Conservation (phyloP, 169 alveolate genomes). For the Plasmodium cynomolgi region DNA sequence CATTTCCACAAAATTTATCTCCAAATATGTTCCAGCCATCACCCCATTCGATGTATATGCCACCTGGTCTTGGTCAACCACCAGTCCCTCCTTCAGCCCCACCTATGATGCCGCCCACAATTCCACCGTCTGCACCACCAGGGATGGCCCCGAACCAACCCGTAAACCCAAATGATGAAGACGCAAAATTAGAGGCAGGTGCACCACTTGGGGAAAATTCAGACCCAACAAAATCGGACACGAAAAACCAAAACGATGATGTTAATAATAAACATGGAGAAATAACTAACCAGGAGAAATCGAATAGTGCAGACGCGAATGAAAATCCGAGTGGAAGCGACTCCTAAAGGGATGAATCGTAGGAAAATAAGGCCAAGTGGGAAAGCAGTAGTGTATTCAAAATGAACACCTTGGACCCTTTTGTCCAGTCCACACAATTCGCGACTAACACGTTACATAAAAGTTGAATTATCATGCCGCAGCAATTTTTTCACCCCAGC, state of each 20-base stretch:
- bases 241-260: not conserved
- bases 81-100: slow-evolving; percentile 52
- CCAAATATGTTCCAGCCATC: slow-evolving; percentile 19
- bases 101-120: slow-evolving; percentile 16
- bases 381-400: not conserved
- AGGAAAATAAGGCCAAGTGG: not conserved
- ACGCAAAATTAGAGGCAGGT: not conserved
- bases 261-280: not conserved
- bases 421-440: not conserved
- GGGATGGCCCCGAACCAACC: not conserved
- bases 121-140: slow-evolving; percentile 22
- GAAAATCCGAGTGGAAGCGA: not conserved
- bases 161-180: not conserved
- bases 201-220: not conserved
- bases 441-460: not conserved
- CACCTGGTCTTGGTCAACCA: slow-evolving; percentile 36
- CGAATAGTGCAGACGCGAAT: not conserved
- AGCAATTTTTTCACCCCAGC: not conserved
- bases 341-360: not conserved
- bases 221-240: not conserved
- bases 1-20: slow-evolving; percentile 25
- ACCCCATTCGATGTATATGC: slow-evolving; percentile 45
- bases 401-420: not conserved
- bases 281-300: not conserved
- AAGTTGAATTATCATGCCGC: not conserved